Evolutionary conservation across 495 filamentous ascomycete species (phyloP).

Genomic region (Penicillium goetzii): DNA sequence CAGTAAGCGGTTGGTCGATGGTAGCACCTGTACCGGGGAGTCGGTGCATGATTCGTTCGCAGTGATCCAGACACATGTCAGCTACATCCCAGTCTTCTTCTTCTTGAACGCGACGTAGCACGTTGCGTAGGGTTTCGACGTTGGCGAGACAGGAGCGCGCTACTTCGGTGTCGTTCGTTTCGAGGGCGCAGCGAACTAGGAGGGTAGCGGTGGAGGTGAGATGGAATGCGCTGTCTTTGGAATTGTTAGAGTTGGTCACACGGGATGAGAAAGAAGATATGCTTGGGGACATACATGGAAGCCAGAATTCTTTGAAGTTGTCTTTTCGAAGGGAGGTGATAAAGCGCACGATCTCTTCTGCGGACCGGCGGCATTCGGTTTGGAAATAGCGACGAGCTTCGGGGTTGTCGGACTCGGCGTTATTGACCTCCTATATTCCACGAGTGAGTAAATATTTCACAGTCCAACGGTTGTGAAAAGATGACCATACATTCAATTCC

Average conservation of each 20-base stretch:
- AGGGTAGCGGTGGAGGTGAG: slow-evolving; percentile 54
- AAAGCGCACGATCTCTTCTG: slow-evolving; percentile 58
- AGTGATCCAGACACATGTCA: slow-evolving; percentile 58
- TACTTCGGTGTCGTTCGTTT: slow-evolving; percentile 47
- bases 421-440: slow-evolving; percentile 45
- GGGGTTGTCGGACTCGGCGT: slow-evolving; percentile 46
- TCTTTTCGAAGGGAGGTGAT: slow-evolving; percentile 49
- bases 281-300: slow-evolving; percentile 42
- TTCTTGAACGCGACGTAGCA: slow-evolving; percentile 54
- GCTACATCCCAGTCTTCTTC: slow-evolving; percentile 60
- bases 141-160: slow-evolving; percentile 48
- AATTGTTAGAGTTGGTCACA: slow-evolving; percentile 23
- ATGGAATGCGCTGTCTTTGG: slow-evolving; percentile 52
- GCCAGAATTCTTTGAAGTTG: slow-evolving; percentile 54
- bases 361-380: slow-evolving; percentile 51
- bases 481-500: slow-evolving; percentile 48
- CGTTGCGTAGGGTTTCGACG: slow-evolving; percentile 46
- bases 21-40: slow-evolving; percentile 37
- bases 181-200: slow-evolving; percentile 52
- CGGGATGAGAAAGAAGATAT: neutral
- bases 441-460: slow-evolving; percentile 13
- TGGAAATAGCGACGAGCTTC: slow-evolving; percentile 54
- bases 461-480: neutral
- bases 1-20: slow-evolving; percentile 27
- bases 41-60: slow-evolving; percentile 50